These are phyloP conservation scores for Suhomyces panamericanus DNA, from an alignment of 1,139 yeast species.

Conservation along the genomic window DNA sequence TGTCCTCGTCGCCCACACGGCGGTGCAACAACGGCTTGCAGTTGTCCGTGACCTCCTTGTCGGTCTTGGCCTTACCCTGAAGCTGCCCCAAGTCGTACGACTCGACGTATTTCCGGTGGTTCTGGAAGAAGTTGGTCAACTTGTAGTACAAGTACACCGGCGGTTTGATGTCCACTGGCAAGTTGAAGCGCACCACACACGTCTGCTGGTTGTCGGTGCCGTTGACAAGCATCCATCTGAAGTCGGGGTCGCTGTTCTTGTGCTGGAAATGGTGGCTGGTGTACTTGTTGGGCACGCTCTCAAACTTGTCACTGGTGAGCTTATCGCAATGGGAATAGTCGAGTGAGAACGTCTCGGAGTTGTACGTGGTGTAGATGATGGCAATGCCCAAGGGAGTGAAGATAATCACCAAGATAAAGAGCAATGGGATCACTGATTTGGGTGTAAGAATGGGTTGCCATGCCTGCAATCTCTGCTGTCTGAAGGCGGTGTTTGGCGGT, in stretches of 20 bases:
- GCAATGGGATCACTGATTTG: constrained; percentile 68
- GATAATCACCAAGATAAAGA: constrained; percentile 60
- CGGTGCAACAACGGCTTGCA: constrained; percentile 59
- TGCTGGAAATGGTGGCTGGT: constrained; percentile 55
- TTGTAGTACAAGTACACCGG: constrained; percentile 69
- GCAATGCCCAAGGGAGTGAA: constrained; percentile 78
- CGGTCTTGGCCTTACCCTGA: constrained; percentile 58
- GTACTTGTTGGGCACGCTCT: constrained; percentile 52
- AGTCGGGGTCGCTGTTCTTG: constrained; percentile 39
- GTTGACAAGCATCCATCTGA: constrained; percentile 55
- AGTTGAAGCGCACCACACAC: constrained; percentile 58
- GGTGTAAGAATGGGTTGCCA: constrained; percentile 86
- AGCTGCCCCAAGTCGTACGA: constrained; percentile 68
- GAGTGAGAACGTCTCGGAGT: constrained; percentile 58
- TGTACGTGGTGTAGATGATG: constrained; percentile 56
- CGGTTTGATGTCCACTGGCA: constrained; percentile 58
- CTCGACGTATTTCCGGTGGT: constrained; percentile 74
- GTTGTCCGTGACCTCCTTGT: constrained; percentile 46
- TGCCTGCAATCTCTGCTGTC: constrained; percentile 66
- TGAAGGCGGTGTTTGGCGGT: constrained; percentile 77
- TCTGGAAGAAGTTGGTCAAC: constrained; percentile 73
- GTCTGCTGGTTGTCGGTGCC: constrained; percentile 33
- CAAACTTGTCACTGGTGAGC: constrained; percentile 37
- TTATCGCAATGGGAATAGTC: constrained; percentile 60
- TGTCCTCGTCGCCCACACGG: constrained; percentile 31